Evolutionary conservation across 305 asterid species (phyloP), one percentile per base, ranked within the genome.

Genomic region (Vinca major): DNA sequence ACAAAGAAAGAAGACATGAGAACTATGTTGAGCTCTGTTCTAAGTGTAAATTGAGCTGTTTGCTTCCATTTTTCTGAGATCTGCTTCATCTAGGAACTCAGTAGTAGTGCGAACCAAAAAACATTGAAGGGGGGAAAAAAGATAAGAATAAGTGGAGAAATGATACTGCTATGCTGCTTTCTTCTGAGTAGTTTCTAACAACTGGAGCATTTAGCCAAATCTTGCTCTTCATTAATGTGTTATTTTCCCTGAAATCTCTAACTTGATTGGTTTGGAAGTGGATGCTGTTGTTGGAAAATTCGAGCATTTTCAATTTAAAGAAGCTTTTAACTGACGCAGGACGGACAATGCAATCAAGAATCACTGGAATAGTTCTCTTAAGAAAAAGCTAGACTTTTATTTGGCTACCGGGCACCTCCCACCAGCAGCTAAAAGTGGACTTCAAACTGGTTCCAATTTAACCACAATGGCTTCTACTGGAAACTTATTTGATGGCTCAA

Each of bases 331-430:
- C 37, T 61, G 48, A 41, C 76, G 79, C 92, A 92, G 98, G 89
- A 90, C 98, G 37, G 97, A 93, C 73, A 93, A 93, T 80, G 90
- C 96, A 76, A 90, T 93, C 81, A 93, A 93, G 92, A 93, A 93
- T 84, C 98, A 93, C 78, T 93, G 98, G 98, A 93, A 93, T 73
- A 93, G 97, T 82, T 90, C 97, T 75, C 75, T 93, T 76, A 93
- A 86, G 85, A 92, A 92, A 84, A 92, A 90, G 85, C 71, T 81
- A 17, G 97, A 92, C 77, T 85, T 90, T 81, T 91, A 89, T 83
- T 71, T 82, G 72, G 94, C 92, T 57, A 91, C 97, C 16, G 99
- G 96, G 66, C 88, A 81, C 77, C 95, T 91, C 69, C 96, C 95
- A 44, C 90, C 89, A 5, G 86, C 71, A 69, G 74, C 91, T 52